Percentiles rank a stretch among this genome's conserved stretches.
Evolutionary conservation across 306 rosid genomes (phyloP).

Genomic region (Vachellia collinsii): DNA sequence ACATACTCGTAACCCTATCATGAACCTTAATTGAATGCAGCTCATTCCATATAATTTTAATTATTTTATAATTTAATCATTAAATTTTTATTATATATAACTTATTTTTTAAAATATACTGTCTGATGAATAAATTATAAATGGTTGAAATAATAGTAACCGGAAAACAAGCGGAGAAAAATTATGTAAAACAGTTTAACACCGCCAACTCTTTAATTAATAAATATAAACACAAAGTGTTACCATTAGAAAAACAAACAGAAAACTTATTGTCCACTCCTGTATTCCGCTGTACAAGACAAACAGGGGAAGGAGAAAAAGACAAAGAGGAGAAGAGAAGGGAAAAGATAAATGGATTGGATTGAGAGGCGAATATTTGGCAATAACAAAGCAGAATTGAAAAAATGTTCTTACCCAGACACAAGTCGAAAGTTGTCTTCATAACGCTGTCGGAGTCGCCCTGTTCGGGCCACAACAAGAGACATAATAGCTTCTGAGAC

Average conservation of each 20-base stretch:
- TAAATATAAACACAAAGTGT: neutral
- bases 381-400: conserved; percentile 1
- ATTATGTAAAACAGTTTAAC: conserved; percentile 23
- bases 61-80: no score
- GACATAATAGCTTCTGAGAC: conserved; percentile 49
- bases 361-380: neutral
- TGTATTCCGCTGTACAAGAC: conserved; percentile 27
- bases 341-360: conserved; percentile 15
- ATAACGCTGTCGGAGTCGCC: conserved; percentile 79
- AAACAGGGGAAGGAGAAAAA: conserved; percentile 21
- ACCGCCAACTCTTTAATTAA: conserved; percentile 38
- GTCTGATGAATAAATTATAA: no score
- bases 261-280: conserved; percentile 12
- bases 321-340: conserved; percentile 16
- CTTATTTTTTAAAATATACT: no score
- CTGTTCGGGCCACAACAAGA: conserved; percentile 58
- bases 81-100: no score
- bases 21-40: no score
- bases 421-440: conserved; percentile 77
- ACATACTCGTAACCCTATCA: no score
- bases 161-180: no score
- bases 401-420: conserved; percentile 64
- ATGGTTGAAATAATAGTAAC: no score
- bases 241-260: neutral
- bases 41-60: no score